Percentiles rank a stretch among this genome's conserved stretches.
Conservation (phyloP, 2,329 filamentous ascomycete genomes). For the Dryadomyces sulphureus region DNA sequence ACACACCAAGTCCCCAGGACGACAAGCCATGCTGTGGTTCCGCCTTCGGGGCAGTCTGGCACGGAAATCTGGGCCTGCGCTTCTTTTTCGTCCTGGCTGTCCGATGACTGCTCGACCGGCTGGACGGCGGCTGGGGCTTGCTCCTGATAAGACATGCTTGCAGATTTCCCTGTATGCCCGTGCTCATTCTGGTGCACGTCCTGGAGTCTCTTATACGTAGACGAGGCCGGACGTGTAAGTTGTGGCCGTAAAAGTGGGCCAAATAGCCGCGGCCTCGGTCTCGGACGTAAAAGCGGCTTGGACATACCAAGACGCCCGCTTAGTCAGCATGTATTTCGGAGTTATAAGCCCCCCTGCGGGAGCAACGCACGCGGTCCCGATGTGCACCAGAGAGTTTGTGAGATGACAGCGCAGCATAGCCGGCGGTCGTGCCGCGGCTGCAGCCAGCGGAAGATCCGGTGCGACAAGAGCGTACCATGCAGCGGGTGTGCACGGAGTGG, state of each 20-base stretch:
- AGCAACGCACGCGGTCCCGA: no score
- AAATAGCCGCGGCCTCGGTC: no score
- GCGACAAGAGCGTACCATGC: neutral
- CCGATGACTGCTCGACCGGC: neutral
- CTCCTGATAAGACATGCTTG: neutral
- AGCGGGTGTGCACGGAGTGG: neutral
- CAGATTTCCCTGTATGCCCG: neutral
- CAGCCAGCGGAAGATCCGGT: neutral
- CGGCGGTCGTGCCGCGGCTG: neutral
- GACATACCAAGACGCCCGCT: no score
- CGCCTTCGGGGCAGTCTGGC: conserved; percentile 13
- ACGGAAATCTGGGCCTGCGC: neutral
- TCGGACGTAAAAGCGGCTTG: no score
- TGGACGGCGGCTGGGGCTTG: neutral
- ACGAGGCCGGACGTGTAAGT: no score
- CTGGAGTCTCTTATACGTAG: no score
- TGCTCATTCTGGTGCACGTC: neutral
- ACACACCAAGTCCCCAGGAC: conserved; percentile 25
- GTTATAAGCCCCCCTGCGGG: no score
- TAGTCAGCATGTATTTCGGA: no score
- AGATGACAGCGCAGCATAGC: neutral
- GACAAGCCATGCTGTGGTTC: conserved; percentile 21
- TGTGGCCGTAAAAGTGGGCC: no score
- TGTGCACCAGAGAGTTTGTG: no score
- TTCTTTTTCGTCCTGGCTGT: neutral